Conservation (phyloP, 305 asterid genomes). For the Solanum chacoense region DNA sequence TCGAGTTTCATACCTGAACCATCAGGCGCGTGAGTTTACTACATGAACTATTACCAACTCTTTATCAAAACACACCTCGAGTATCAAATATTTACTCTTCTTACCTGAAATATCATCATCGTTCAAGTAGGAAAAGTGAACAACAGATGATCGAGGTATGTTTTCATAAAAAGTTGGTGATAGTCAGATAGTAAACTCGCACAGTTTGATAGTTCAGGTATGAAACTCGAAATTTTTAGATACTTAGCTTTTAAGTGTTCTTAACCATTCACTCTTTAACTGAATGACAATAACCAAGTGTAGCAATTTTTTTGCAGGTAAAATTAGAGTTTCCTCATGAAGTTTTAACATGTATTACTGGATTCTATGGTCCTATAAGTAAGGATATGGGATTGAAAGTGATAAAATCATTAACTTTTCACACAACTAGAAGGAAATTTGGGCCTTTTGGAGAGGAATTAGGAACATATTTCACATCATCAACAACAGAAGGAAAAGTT, state of each 20-base stretch:
- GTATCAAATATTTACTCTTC: neutral
- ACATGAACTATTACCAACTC: neutral
- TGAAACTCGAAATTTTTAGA: neutral
- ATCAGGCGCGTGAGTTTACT: neutral
- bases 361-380: constrained; percentile 36
- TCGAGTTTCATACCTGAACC: neutral
- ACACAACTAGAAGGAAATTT: constrained; percentile 37
- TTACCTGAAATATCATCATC: neutral
- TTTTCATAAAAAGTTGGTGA: neutral
- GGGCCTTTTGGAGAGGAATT: constrained; percentile 67
- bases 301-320: constrained; percentile 26
- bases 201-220: neutral
- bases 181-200: neutral
- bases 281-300: neutral
- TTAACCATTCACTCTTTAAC: neutral
- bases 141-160: neutral
- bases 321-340: constrained; percentile 60
- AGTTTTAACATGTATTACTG: constrained; percentile 57
- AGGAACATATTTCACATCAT: constrained; percentile 54
- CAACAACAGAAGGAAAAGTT: constrained; percentile 62
- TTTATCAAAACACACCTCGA: neutral
- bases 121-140: neutral
- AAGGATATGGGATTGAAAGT: constrained; percentile 36
- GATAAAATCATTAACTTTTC: constrained; percentile 48
- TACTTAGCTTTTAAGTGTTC: too few relatives aligned